Evolutionary conservation across 768 basidiomycete species (phyloP).

Genomic region (Galerina sulciceps): DNA sequence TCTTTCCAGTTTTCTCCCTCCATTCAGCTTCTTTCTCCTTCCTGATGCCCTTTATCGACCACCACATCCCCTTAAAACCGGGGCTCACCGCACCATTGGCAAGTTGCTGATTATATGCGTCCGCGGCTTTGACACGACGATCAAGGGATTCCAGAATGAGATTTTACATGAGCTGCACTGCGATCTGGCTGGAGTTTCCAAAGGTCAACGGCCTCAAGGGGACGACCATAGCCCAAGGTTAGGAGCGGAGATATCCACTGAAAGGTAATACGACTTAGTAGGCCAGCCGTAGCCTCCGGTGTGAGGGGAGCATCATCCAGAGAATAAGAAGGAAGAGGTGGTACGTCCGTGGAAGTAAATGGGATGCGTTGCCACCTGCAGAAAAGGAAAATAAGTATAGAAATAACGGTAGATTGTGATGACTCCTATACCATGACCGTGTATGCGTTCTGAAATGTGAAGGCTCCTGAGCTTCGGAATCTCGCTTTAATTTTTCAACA

Average conservation of each 20-base stretch:
- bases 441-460: background rate
- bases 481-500: too few species aligned
- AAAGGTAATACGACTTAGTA: constrained; percentile 67
- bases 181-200: constrained; percentile 78
- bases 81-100: constrained; percentile 67
- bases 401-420: background rate
- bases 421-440: background rate
- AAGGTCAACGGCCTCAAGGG: constrained; percentile 80
- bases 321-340: constrained; percentile 51
- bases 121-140: constrained; percentile 55
- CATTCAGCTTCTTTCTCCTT: constrained; percentile 63
- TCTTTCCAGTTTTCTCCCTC: constrained; percentile 66
- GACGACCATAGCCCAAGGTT: constrained; percentile 76
- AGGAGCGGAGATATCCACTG: constrained; percentile 79
- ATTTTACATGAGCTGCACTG: constrained; percentile 60
- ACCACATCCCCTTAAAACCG: constrained; percentile 56
- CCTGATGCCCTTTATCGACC: constrained; percentile 59
- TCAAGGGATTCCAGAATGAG: constrained; percentile 70
- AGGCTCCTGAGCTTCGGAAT: background rate
- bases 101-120: constrained; percentile 73
- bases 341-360: constrained; percentile 41
- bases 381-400: background rate
- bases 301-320: constrained; percentile 64
- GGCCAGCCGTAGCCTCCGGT: constrained; percentile 69
- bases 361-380: constrained; percentile 38